Evolutionary conservation across 2,329 filamentous ascomycete species (phyloP), one percentile per base, ranked within the genome.

Genomic region (Aspergillus puulaauensis): DNA sequence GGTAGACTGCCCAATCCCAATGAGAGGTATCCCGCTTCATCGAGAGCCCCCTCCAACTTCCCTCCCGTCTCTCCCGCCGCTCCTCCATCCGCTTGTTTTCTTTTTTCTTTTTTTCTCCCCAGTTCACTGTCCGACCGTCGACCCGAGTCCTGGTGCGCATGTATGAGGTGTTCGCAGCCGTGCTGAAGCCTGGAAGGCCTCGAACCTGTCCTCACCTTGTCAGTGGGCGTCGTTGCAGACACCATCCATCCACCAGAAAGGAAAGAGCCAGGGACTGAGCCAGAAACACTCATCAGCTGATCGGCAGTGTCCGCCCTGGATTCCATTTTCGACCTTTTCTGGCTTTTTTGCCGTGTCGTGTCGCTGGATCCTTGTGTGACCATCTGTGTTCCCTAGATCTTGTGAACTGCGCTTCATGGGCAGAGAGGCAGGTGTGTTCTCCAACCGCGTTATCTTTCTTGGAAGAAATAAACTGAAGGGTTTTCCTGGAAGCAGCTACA

Each of bases 341-440:
- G 44, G 15, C 14, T 33, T 19, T 19, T 40, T 21, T 41, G 48
- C 48, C 48, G 47, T 51, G 48, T 46, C 27, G 43, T 48, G 21
- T 49, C 44, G 43, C 33, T 35, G 41, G 44, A 43, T 46, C 43
- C 49, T 57, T 57, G 49, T 57, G 54, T 43, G 27, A 53, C 55
- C 49, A 39, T 45, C 46, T 47, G 50, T 48, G 43, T 37, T 44
- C 49, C 35, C 17, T 21, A 23, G n/a, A 35, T 35, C n/a, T 14
- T 47, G 14, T 33, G 41, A 37, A 39, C 7, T 31, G 27, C 27
- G 27, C 51, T 41, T 7, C 21, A 7, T 31, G 9, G 3, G 27
- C 27, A 31, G 27, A 31, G 27, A 31, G 9, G 27, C 9, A 31
- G 27, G 27, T 31, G 27, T 31, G 27, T 31, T 31, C 9, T 35